Base-by-base conservation (phyloP, 345 rosid species). In the Eucalyptus marginata region DNA sequence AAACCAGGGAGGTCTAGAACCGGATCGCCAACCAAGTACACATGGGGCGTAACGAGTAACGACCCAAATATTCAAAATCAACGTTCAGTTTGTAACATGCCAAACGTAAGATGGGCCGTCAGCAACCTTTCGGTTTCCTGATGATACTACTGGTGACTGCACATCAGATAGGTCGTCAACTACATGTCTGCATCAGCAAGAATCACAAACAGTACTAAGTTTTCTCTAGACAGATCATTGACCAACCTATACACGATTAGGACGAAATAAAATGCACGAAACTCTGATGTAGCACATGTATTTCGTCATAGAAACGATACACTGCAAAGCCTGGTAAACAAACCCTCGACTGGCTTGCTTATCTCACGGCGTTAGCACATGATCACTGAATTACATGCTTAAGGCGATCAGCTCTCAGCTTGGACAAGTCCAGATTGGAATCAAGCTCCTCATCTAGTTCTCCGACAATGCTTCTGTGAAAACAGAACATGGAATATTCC, bases 381-480 rank as follows among this genome's bases (percentile, higher is more conserved):
- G 86, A 90, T 94, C 93, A 98, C 91, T 96, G 96, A 90, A 96
- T 90, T 47, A 97, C 96, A 14, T 99, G 96, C 91, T 98, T 96
- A 88, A 98, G 94, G 76, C 97, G 99, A 91, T 98, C 95, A 89
- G 99, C 99, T 93, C 97, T 96, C 90, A 97, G 93, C 87, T 93
- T 95, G 47, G 98, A 94, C 89, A 98, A 89, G 86, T 95, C 99
- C 47, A 98, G 94, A 87, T 91, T 92, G 1, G 97, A 93, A 92
- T 98, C 97, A 24, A 96, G 97, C 92, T 97, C 99, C 86, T 96
- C 98, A 87, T 96, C 99, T 18, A 96, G 94, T 91, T 97, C 99
- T 46, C 99, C 99, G 24, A 97, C 96, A 81, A 97, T 91, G 90
- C 98, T 96, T 95, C 99, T 97, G 94, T 89, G 90, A 88, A 88